Base-by-base conservation (phyloP, 192 early-diverging fungal genomes). In the Borealophlyctis nickersoniae region DNA sequence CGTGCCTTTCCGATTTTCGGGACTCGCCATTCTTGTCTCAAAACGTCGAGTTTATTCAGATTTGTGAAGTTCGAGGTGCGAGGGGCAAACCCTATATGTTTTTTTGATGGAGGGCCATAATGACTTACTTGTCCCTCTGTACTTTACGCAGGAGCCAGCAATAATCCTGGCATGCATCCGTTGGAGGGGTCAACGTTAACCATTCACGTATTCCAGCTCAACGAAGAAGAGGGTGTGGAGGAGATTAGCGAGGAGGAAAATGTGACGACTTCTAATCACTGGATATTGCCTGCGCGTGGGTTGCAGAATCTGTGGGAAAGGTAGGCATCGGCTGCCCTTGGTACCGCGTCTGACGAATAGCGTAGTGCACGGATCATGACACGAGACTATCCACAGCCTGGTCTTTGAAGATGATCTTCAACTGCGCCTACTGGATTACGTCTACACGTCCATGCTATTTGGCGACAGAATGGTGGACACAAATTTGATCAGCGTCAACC, bases 371-470 rank as follows among this genome's bases (percentile, higher is more conserved):
- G 11, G 53, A 19, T 23, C 7, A 54, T 54, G 16, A 16, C 11
- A 22, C n/a, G n/a, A n/a, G 16, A 58, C 7, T 13, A 13, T 9
- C 52, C 26, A 1, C 49, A 84, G 79, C 33, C 67, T 84, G 31
- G 74, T 88, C 31, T 88, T 80, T 56, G 87, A 88, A 14, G 76
- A 81, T 9, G 59, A 79, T 28, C 55, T 88, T 19, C 77, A 82
- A 49, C 53, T 56, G 33, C 61, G 69, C 52, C 64, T 88, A 14
- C 71, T 89, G 36, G 81, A 85, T 49, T 87, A 85, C 62, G 77
- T 87, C 11, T 78, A 78, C 29, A 86, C 84, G 24, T 68, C 81
- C 49, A 69, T 89, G 48, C 53, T 86, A 33, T 89, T 89, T 72
- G 77, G 84, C 3, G 86, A 88, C 55, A 62, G 58, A 28, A 61